Conservation (phyloP, 306 rosid species). For the Trifolium fragiferum region DNA sequence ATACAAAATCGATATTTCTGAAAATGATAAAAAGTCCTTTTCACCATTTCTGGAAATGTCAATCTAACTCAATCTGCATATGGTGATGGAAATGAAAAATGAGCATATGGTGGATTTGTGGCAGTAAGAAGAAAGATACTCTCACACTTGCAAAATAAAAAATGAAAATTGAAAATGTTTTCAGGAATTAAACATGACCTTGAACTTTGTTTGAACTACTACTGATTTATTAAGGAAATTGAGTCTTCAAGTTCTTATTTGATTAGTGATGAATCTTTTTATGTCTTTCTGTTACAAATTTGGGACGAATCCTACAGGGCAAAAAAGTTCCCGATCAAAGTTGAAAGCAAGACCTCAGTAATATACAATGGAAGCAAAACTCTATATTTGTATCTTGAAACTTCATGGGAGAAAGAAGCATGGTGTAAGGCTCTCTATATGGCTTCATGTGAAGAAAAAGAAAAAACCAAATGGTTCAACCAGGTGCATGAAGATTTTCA, state of each 20-base stretch:
- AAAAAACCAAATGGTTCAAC: conserved; percentile 61
- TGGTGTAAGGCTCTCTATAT: conserved; percentile 97
- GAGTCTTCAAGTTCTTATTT: conserved; percentile 40
- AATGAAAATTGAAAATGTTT: not conserved
- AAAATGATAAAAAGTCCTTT: not conserved
- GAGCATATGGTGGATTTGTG: not conserved
- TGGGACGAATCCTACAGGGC: conserved; percentile 65
- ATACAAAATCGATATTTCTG: not conserved
- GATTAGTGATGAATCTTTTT: conserved; percentile 37
- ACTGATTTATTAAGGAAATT: conserved; percentile 27
- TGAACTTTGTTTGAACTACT: not conserved
- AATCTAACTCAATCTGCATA: not conserved
- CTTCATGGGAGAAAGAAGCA: conserved; percentile 97
- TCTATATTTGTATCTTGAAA: conserved; percentile 77
- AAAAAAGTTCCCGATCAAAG: conserved; percentile 84
- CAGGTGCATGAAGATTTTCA: conserved; percentile 75
- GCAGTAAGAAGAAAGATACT: not conserved
- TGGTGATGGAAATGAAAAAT: conserved; percentile 1
- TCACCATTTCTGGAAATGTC: not conserved
- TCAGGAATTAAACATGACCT: not conserved
- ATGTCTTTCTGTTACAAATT: conserved; percentile 21
- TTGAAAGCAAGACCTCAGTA: conserved; percentile 69
- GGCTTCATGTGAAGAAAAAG: conserved; percentile 67
- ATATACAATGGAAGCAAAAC: conserved; percentile 68
- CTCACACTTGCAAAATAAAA: not conserved